Percentiles rank a stretch among this genome's conserved stretches.
These are phyloP conservation scores for Chenopodium album DNA, from an alignment of 148 eudicot genomes.

Conservation along the genomic window DNA sequence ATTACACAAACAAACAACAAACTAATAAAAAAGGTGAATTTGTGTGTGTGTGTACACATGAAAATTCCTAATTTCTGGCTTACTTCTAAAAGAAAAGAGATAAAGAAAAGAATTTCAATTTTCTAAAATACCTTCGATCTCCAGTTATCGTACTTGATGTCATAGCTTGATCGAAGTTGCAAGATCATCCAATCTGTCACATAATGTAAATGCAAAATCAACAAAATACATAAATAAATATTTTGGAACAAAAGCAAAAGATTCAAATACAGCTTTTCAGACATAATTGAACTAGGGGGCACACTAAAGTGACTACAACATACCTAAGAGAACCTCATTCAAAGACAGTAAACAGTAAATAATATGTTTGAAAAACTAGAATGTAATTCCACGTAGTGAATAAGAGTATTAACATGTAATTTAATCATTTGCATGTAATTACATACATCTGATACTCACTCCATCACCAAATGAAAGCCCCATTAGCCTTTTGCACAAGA, in stretches of 20 bases:
- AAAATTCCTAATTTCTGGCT: no score
- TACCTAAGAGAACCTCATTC: not conserved
- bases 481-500: no score
- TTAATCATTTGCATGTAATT: not conserved
- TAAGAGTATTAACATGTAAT: not conserved
- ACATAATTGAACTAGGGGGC: slow-evolving; percentile 4
- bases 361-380: not conserved
- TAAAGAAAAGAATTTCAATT: not conserved
- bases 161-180: slow-evolving; percentile 49
- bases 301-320: not conserved
- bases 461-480: no score
- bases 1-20: no score
- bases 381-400: not conserved
- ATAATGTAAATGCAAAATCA: slow-evolving; percentile 8
- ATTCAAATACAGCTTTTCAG: not conserved
- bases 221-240: not conserved
- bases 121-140: slow-evolving; percentile 61
- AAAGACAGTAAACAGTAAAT: not conserved
- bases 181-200: slow-evolving; percentile 60
- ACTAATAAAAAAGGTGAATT: no score
- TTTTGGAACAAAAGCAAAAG: not conserved
- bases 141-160: slow-evolving; percentile 71
- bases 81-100: not conserved
- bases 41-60: no score
- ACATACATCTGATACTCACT: not conserved